Evolutionary conservation across 2,329 filamentous ascomycete genomes (phyloP).

Genomic region (Penicillium olsonii): DNA sequence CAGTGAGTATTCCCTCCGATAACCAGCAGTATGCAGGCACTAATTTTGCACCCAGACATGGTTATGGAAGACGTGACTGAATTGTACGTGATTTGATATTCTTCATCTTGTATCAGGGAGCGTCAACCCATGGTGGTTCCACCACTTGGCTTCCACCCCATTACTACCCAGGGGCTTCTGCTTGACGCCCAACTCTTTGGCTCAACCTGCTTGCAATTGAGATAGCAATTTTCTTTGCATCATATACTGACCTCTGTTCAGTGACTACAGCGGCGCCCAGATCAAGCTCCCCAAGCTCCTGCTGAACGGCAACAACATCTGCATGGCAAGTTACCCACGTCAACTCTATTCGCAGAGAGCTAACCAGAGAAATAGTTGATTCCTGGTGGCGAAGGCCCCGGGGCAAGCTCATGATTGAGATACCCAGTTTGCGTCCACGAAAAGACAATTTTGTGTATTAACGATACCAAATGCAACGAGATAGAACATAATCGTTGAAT

Average conservation of each 20-base stretch:
- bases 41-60: conserved; percentile 69
- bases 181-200: neutral
- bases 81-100: conserved; percentile 63
- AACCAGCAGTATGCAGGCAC: conserved; percentile 13
- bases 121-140: neutral
- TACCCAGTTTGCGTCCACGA: conserved; percentile 10
- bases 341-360: neutral
- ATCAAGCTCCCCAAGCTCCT: conserved; percentile 92
- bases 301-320: conserved; percentile 97
- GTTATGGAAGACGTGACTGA: conserved; percentile 96
- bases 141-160: neutral
- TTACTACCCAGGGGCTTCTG: neutral
- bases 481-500: conserved; percentile 22
- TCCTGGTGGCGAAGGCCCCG: conserved; percentile 73
- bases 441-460: conserved; percentile 22
- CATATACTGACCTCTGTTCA: conserved; percentile 42
- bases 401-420: conserved; percentile 29
- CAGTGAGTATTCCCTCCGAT: conserved; percentile 67
- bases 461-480: conserved; percentile 28
- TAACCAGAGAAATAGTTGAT: conserved; percentile 60
- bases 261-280: conserved; percentile 86
- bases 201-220: neutral
- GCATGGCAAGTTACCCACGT: conserved; percentile 72
- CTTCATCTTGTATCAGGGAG: neutral
- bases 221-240: neutral